These are phyloP conservation scores for Plenodomus tracheiphilus DNA, from an alignment of 2,329 filamentous ascomycete species.

Conservation along the genomic window DNA sequence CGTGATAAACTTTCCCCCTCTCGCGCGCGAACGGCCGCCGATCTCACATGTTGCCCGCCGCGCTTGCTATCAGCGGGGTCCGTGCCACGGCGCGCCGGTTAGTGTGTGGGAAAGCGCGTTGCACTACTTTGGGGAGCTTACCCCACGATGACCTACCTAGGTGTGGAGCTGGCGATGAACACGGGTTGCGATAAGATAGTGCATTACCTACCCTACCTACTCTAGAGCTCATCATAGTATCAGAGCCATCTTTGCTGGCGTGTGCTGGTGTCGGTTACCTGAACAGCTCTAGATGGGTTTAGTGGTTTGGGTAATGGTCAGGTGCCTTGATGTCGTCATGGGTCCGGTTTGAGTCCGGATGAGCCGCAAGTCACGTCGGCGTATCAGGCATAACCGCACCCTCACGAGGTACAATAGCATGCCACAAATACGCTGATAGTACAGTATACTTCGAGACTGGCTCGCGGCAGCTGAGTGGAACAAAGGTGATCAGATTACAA, in stretches of 20 bases:
- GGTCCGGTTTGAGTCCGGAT: slow-evolving; percentile 23
- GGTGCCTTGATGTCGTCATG: slow-evolving; percentile 40
- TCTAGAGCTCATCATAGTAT: too few species aligned
- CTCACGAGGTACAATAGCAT: slow-evolving; percentile 12
- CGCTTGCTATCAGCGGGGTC: too few species aligned
- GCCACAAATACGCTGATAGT: slow-evolving; percentile 3
- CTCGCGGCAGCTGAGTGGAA: too few species aligned
- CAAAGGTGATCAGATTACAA: slow-evolving; percentile 25
- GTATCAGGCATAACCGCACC: slow-evolving; percentile 18
- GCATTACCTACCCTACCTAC: too few species aligned
- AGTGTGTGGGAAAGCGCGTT: too few species aligned
- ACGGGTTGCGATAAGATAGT: too few species aligned
- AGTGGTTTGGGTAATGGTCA: slow-evolving; percentile 6
- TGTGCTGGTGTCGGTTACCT: too few species aligned
- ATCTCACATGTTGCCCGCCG: slow-evolving; percentile 20
- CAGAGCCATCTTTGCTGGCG: not conserved
- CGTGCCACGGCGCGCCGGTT: slow-evolving; percentile 13
- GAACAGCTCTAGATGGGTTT: too few species aligned
- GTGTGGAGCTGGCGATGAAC: too few species aligned
- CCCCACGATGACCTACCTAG: slow-evolving; percentile 15
- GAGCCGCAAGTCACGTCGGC: slow-evolving; percentile 39
- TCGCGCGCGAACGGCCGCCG: slow-evolving; percentile 10
- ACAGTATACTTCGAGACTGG: too few species aligned
- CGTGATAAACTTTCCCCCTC: slow-evolving; percentile 20
- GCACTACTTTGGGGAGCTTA: slow-evolving; percentile 4